Conservation (phyloP, 1,284 basidiomycete genomes). For the Boletus semigastroideus region DNA sequence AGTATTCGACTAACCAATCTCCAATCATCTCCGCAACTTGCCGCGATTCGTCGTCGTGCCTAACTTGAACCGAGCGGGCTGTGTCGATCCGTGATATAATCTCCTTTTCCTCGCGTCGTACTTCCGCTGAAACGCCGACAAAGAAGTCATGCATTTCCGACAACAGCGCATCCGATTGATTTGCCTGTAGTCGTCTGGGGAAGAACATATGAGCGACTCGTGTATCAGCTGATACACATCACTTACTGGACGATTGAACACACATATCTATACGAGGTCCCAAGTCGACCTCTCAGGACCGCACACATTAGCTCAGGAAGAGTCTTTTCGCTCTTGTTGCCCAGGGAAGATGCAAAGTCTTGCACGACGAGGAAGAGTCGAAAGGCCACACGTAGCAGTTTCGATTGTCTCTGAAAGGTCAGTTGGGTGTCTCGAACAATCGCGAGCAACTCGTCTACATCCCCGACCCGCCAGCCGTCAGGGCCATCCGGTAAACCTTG, state of each 20-base stretch:
- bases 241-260: conserved; percentile 48
- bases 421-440: conserved; percentile 40
- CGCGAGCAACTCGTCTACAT: conserved; percentile 32
- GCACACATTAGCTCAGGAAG: conserved; percentile 35
- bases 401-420: conserved; percentile 35
- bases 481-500: conserved; percentile 19
- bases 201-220: not conserved
- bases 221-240: not conserved
- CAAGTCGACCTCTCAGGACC: conserved; percentile 43
- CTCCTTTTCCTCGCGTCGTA: conserved; percentile 36
- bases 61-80: conserved; percentile 26
- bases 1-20: conserved; percentile 50
- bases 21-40: conserved; percentile 32
- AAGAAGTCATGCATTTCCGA: conserved; percentile 42
- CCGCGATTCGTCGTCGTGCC: conserved; percentile 16
- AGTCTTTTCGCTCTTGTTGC: conserved; percentile 36
- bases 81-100: conserved; percentile 37
- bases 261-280: conserved; percentile 43
- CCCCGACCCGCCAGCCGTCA: conserved; percentile 18
- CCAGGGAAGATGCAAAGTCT: conserved; percentile 40
- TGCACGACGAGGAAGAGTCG: conserved; percentile 45
- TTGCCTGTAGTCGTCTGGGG: conserved; percentile 45
- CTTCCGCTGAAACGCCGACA: conserved; percentile 15
- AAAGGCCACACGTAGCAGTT: conserved; percentile 47
- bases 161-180: conserved; percentile 42